Percentiles rank a stretch among this genome's conserved stretches.
phyloP scores from a whole-genome alignment of 345 rosid genomes.

The Salix viminalis region DNA sequence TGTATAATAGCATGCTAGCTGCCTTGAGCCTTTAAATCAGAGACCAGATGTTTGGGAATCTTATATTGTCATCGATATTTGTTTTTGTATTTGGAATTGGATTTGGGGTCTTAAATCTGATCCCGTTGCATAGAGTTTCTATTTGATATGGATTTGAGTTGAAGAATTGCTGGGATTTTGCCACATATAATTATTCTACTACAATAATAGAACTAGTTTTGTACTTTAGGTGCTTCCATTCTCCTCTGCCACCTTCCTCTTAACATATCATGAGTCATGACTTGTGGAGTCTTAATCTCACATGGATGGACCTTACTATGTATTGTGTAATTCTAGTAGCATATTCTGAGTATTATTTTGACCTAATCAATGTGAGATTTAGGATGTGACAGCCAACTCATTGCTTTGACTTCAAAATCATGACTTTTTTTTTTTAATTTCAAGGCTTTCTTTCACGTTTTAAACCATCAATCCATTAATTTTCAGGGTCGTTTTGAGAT shows the following conservation, averaged over 20 bases:
- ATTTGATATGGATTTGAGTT: neutral
- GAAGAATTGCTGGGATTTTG: neutral
- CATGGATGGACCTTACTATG: neutral
- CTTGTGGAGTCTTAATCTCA: neutral
- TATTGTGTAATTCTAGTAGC: too few species aligned
- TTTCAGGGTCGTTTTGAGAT: conserved; percentile 91
- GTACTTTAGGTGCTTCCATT: neutral
- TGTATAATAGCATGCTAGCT: neutral
- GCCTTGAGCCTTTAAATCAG: neutral
- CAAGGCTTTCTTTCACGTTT: too few species aligned
- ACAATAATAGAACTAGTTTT: neutral
- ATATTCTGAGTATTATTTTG: neutral
- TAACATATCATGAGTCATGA: neutral
- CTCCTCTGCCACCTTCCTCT: neutral
- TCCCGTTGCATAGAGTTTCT: neutral
- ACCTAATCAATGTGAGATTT: neutral
- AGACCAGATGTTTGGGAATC: neutral
- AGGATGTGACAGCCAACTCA: neutral
- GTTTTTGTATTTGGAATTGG: neutral
- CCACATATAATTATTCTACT: neutral
- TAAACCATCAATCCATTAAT: neutral
- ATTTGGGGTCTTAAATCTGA: neutral
- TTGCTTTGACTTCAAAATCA: neutral
- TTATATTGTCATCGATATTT: neutral
- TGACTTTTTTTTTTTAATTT: neutral